Percentiles rank a stretch among this genome's conserved stretches.
phyloP scores from a whole-genome alignment of 345 rosid genomes.

The Salix koriyanagi region DNA sequence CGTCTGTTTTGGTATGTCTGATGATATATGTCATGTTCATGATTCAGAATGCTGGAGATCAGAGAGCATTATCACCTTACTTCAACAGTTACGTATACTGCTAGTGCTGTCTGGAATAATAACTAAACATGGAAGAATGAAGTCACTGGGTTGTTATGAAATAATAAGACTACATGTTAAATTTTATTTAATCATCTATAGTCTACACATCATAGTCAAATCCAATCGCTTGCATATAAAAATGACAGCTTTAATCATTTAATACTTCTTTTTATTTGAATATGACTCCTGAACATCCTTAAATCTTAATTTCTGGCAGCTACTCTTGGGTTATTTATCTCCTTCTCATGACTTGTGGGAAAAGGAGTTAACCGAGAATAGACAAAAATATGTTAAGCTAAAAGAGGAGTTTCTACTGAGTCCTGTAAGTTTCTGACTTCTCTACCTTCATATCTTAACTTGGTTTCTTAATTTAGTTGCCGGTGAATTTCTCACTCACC shows the following conservation, averaged over 20 bases:
- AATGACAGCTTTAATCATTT: not conserved
- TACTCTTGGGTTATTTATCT: constrained; percentile 62
- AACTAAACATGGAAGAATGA: not conserved
- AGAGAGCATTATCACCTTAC: not conserved
- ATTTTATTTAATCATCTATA: not conserved
- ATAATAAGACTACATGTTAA: not conserved
- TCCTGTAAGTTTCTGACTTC: constrained; percentile 53
- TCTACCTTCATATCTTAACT: not conserved
- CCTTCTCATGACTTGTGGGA: constrained; percentile 59
- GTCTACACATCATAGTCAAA: not conserved
- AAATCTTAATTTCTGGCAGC: constrained; percentile 28
- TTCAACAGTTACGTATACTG: not conserved
- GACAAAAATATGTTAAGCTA: constrained; percentile 50
- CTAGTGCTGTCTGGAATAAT: not conserved
- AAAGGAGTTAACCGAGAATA: constrained; percentile 50
- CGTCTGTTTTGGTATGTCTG: too few species aligned
- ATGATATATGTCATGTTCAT: too few species aligned
- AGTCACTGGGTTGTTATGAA: not conserved
- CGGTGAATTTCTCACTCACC: constrained; percentile 1
- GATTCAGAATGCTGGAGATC: too few species aligned
- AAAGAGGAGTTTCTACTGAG: constrained; percentile 60
- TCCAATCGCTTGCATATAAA: not conserved
- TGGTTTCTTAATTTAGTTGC: not conserved
- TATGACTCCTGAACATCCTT: constrained; percentile 4
- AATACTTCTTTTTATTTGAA: not conserved